Conservation (phyloP, 352 stramenopile species). For the Albugo candida region DNA sequence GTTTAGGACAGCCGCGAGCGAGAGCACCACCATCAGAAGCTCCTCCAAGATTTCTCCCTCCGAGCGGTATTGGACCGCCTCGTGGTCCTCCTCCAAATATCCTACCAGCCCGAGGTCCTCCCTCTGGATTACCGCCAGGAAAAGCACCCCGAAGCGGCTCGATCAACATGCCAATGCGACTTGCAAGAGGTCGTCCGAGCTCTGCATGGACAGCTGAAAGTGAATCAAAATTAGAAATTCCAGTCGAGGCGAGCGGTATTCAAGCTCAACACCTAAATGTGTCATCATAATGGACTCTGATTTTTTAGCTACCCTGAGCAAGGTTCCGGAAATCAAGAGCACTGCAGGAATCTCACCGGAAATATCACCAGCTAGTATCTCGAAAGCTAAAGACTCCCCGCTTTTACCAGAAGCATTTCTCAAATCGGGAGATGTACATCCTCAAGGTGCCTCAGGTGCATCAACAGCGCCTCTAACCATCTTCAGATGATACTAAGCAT, state of each 20-base stretch:
- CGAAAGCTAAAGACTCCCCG: background rate
- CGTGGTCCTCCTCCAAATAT: slow-evolving; percentile 5
- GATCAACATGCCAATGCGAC: background rate
- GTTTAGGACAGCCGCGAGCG: slow-evolving; percentile 11
- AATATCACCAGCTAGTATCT: background rate
- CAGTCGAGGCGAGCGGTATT: background rate
- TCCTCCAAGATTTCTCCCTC: slow-evolving; percentile 11
- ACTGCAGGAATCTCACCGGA: background rate
- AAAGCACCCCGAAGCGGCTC: background rate
- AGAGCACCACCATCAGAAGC: background rate
- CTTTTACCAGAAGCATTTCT: background rate
- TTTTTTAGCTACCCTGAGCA: background rate
- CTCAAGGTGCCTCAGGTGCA: background rate
- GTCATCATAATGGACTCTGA: background rate
- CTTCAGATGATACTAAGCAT: background rate
- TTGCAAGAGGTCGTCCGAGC: background rate
- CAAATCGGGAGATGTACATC: background rate
- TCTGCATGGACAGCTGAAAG: slow-evolving; percentile 2
- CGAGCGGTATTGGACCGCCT: slow-evolving; percentile 7
- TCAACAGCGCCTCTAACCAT: background rate
- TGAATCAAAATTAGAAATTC: background rate
- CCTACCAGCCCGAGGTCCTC: slow-evolving; percentile 8
- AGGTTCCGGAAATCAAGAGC: background rate
- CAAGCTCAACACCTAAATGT: background rate
- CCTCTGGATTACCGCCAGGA: slow-evolving; percentile 1